Base-by-base conservation (phyloP, 192 early-diverging fungal genomes). In the Phlyctochytrium arcticum region DNA sequence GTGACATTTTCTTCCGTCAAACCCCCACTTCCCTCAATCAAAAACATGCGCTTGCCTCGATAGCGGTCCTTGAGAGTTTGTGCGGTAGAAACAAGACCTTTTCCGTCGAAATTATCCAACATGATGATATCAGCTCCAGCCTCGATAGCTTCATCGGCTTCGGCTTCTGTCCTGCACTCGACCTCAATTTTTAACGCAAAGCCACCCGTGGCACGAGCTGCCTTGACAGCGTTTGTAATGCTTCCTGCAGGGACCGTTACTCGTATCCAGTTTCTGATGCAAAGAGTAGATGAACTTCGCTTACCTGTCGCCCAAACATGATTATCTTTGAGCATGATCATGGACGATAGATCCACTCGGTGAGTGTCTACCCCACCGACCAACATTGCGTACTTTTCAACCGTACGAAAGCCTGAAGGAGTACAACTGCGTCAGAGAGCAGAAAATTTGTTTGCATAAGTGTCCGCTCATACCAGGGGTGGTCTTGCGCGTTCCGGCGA, bases 301-400 rank as follows among this genome's bases (percentile, higher is more conserved):
- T 5, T 48, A 71, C 64, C 70, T 15, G 72, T 71, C 5, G 79
- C 75, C 96, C 96, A 98, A 58, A 98, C 88, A 65, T 98, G 96
- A 78, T 98, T 97, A 78, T 99, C 96, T 75, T 99, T 99, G 49
- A 99, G 82, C 96, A 99, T 99, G 54, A 99, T 90, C 94, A 97
- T 96, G 15, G 91, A 87, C 4, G 93, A 96, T 50, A 99, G 80
- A 73, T 97, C 94, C 85, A 92, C 89, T 36, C 96, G 93, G 73
- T 98, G 96, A 0, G 92, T 94, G 70, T 98, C 96, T 46, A 92
- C 88, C 35, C 96, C 96, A 36, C 96, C 96, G 21, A 98, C 93
- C 23, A 94, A 76, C 85, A 95, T 94, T 27, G 92, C 96, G 72
- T 98, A 98, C 68, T 98, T 98, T 71, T 98, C 96, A 2, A 98